A percentile compares a stretch with the other conserved stretches of the same genome.
Conservation (phyloP, 2,329 filamentous ascomycete genomes). For the Didymella keratinophila region DNA sequence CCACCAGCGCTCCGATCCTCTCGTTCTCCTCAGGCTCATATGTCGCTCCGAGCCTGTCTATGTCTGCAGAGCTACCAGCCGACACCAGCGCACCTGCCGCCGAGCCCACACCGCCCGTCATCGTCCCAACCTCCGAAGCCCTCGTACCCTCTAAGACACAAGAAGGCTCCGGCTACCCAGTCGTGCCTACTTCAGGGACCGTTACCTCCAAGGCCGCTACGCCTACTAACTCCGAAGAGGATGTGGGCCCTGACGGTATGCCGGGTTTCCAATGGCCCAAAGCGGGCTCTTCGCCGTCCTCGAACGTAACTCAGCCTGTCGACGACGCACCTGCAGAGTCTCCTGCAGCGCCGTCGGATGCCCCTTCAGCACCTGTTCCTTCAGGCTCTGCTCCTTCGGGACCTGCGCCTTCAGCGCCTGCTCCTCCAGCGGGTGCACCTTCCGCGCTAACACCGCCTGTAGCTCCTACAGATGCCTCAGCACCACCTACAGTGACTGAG, state of each 20-base stretch:
- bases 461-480: slow-evolving; percentile 12
- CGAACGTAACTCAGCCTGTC: slow-evolving; percentile 17
- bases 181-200: slow-evolving; percentile 15
- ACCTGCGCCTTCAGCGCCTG: background rate
- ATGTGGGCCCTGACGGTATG: slow-evolving; percentile 24
- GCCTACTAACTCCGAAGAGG: slow-evolving; percentile 14
- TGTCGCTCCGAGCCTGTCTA: slow-evolving; percentile 1
- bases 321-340: slow-evolving; percentile 1
- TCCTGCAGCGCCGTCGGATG: slow-evolving; percentile 10
- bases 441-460: background rate
- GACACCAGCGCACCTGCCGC: slow-evolving; percentile 6
- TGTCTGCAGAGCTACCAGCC: slow-evolving; percentile 2
- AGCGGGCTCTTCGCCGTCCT: slow-evolving; percentile 1
- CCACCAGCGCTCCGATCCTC: slow-evolving; percentile 10
- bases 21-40: slow-evolving; percentile 12
- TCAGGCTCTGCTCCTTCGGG: background rate
- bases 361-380: background rate
- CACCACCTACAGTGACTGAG: slow-evolving; percentile 14
- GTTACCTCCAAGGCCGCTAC: slow-evolving; percentile 12
- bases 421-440: background rate
- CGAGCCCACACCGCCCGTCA: slow-evolving; percentile 1
- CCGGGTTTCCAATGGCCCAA: slow-evolving; percentile 35
- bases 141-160: slow-evolving; percentile 13
- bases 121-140: slow-evolving; percentile 9
- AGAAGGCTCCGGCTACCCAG: background rate